Conservation (phyloP, 768 basidiomycete species). For the Rhodotorula kratochvilovae region DNA sequence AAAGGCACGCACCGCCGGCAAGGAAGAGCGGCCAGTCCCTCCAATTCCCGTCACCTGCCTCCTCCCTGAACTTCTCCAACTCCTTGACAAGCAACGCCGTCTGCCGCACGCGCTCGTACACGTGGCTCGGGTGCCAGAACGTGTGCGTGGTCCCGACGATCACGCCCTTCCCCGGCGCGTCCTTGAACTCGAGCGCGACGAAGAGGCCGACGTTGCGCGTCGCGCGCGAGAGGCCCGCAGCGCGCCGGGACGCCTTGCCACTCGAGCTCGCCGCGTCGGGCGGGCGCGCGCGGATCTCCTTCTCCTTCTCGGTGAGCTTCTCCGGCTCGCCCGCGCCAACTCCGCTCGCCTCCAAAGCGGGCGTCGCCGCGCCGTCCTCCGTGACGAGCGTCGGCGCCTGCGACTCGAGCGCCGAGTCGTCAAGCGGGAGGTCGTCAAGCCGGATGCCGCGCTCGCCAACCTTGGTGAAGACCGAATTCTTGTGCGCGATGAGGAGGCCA, state of each 20-base stretch:
- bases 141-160: conserved; percentile 84
- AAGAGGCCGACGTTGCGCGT: conserved; percentile 47
- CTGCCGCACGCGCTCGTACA: conserved; percentile 71
- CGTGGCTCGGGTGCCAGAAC: conserved; percentile 88
- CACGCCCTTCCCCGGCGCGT: conserved; percentile 54
- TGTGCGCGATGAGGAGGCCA: conserved; percentile 36
- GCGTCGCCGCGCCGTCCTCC: background rate
- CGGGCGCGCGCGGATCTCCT: conserved; percentile 10
- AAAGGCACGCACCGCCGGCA: conserved; percentile 63
- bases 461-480: conserved; percentile 27
- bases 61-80: conserved; percentile 56
- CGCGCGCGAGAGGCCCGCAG: conserved; percentile 25
- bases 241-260: background rate
- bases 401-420: conserved; percentile 6
- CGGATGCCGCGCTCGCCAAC: conserved; percentile 37
- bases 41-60: conserved; percentile 46
- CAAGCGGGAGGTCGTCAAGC: conserved; percentile 35
- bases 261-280: conserved; percentile 13
- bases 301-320: conserved; percentile 3
- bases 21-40: conserved; percentile 72
- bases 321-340: background rate
- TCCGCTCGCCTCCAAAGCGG: background rate
- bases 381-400: no score
- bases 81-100: conserved; percentile 67
- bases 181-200: conserved; percentile 59